Evolutionary conservation across 106 monocot species (phyloP), one percentile per base, ranked within the genome.

Genomic region (Dioscorea alata): DNA sequence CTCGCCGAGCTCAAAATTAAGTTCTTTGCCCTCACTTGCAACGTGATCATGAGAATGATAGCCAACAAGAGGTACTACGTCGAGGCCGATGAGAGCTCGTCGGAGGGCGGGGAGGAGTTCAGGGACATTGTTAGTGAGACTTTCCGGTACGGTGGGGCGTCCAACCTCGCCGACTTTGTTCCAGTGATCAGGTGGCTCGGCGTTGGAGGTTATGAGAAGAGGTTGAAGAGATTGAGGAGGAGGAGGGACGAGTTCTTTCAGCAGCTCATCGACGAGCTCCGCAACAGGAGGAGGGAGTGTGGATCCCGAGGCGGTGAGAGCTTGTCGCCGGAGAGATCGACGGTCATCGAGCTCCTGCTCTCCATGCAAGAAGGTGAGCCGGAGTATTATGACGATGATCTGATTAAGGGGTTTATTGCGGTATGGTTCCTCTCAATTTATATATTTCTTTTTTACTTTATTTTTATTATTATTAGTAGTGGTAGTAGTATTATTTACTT

Each of bases 11-110:
- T 81, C 17, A 75, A 66, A 23, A 21, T 42, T 34, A 56, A 42
- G 75, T 50, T 81, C 8, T 66, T 52, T 13, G 71, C 18, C 19
- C 19, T 81, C 22, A 35, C 42, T 8, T 59, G 69, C 31, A 75
- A 79, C 33, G 22, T 48, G 10, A 49, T 79, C 22, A 69, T 73
- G 76, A 60, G 62, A 57, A 73, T 69, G 72, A 42, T 81, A 16
- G 66, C 54, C 10, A 72, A 74, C 49, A 76, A 58, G 68, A 57
- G 42, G 17, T 60, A 52, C 21, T 54, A 54, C 13, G 66, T 59
- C 0, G 33, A 23, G 0, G 75, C 33, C 35, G 67, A 17, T 17
- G n/a, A 22, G 50, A 51, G 13, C 33, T 13, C 10, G 51, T 13
- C 50, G 18, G 52, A 51, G 67, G 51, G 16, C 22, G 67, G 17